Evolutionary conservation across 2,329 filamentous ascomycete genomes (phyloP), one percentile per base, ranked within the genome.

Genomic region (Niveomyces coronatus): DNA sequence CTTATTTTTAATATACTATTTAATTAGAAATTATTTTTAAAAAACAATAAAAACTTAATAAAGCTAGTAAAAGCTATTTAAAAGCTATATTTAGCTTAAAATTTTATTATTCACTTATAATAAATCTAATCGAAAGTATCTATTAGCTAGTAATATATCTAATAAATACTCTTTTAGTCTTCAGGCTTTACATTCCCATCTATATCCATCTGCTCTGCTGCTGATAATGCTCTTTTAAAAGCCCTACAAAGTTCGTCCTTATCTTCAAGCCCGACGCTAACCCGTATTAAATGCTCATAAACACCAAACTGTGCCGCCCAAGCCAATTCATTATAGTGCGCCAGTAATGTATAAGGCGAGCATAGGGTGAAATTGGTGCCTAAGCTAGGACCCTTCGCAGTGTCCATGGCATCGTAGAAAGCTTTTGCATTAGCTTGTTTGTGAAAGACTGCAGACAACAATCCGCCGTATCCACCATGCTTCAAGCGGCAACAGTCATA

Each of bases 291-390:
- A 55, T 85, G 75, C 2, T 76, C 75, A 39, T 91, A 82, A 3
- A 95, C 85, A 0, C 88, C 86, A 56, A 82, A 89, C 43, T 79
- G 68, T 18, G 73, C 76, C 30, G 84, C 85, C 91, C 91, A 98
- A n/a, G 88, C 80, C 29, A 96, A 60, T 65, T 98, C 91, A 31
- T 74, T 69, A 52, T 91, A 98, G 59, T 98, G 91, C 4, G 91
- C 91, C 22, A 98, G 62, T 23, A 98, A 66, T 16, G 91, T 86
- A 57, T 94, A 98, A 0, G 91, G 91, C 34, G 82, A 94, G 41
- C 82, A 82, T 26, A 98, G 67, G 0, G 91, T 96, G 56, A 98
- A 98, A 59, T 98, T 98, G 1, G 91, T 96, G 3, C 91, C 91
- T 35, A 98, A 66, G 59, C 87, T 95, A 0, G 91, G 91, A 0